Evolutionary conservation across 176 grass and related monocot species (phyloP).

Genomic region (Tuctoria greenei): DNA sequence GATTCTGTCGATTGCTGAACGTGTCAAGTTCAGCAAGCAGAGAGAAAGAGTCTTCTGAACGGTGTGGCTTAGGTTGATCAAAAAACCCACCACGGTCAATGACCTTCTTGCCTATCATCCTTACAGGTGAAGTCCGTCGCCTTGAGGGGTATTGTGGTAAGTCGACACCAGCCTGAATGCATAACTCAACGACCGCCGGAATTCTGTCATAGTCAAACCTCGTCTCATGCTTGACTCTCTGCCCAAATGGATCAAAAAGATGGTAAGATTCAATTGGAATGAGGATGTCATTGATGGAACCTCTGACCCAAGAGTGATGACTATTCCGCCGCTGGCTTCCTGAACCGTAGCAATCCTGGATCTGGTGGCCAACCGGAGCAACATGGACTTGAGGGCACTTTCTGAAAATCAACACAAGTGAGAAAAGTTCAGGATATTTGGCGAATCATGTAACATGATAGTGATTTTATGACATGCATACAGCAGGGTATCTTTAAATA

Average conservation of each 20-base stretch:
- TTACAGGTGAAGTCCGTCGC: constrained; percentile 63
- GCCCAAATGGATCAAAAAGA: constrained; percentile 86
- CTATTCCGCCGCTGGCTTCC: constrained; percentile 70
- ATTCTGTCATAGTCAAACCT: constrained; percentile 81
- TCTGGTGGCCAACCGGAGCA: constrained; percentile 73
- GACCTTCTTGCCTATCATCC: constrained; percentile 91
- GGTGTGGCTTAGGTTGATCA: constrained; percentile 65
- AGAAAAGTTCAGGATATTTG: constrained; percentile 18
- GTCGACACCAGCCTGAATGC: constrained; percentile 91
- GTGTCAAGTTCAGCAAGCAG: constrained; percentile 80
- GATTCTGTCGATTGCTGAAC: constrained; percentile 47
- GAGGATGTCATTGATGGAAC: constrained; percentile 76
- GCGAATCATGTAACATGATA: neutral
- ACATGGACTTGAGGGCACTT: constrained; percentile 85
- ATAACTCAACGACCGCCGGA: constrained; percentile 85
- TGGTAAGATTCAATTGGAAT: constrained; percentile 88
- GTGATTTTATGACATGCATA: neutral
- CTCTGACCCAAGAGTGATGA: constrained; percentile 77
- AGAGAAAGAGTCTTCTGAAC: constrained; percentile 58
- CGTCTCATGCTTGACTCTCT: constrained; percentile 85
- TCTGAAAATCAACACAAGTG: constrained; percentile 45
- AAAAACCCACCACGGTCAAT: constrained; percentile 64
- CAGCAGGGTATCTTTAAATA: neutral
- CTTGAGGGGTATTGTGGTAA: constrained; percentile 78
- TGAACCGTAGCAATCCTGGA: constrained; percentile 73